Percentiles rank a stretch among this genome's conserved stretches.
Evolutionary conservation across 1,139 yeast genomes (phyloP).

Genomic region (Protomyces inundatus): DNA sequence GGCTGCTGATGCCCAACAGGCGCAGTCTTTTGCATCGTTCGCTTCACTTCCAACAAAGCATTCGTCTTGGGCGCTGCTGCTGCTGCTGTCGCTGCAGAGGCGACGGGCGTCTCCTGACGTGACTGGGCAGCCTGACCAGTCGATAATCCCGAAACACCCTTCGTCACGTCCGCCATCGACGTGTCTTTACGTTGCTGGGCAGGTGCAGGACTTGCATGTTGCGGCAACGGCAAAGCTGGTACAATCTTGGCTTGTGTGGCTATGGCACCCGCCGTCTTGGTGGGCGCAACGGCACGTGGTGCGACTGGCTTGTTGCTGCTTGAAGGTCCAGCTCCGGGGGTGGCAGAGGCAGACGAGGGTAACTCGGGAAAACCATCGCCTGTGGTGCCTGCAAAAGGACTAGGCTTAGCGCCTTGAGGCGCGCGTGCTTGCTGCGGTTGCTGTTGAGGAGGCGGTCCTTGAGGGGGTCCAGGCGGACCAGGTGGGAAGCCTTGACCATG

Average conservation of each 20-base stretch:
- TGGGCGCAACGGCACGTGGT: constrained; percentile 33
- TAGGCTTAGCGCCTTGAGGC: constrained; percentile 36
- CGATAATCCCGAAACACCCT: constrained; percentile 38
- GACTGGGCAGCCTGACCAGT: not conserved
- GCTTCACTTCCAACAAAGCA: constrained; percentile 15
- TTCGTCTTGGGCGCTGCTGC: constrained; percentile 24
- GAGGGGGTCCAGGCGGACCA: constrained; percentile 31
- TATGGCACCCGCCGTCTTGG: constrained; percentile 26
- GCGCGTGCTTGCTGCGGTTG: constrained; percentile 42
- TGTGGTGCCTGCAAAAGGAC: constrained; percentile 41
- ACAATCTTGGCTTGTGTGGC: constrained; percentile 18
- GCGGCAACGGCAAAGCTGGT: constrained; percentile 32
- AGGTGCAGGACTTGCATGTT: constrained; percentile 40
- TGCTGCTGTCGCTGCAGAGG: constrained; percentile 22
- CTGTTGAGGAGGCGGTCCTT: constrained; percentile 32
- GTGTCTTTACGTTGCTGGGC: constrained; percentile 31
- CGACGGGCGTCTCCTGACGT: not conserved
- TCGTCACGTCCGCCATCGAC: constrained; percentile 32
- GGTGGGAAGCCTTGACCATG: constrained; percentile 32
- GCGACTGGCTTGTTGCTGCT: constrained; percentile 6
- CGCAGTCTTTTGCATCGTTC: constrained; percentile 2
- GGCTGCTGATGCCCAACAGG: constrained; percentile 12
- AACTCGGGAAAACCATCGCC: constrained; percentile 35
- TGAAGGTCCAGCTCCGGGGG: constrained; percentile 9
- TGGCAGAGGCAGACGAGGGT: constrained; percentile 29